Percentiles rank a stretch among this genome's conserved stretches.
phyloP scores from a whole-genome alignment of 1,139 yeast species.

The Blastobotrys malaysiensis region DNA sequence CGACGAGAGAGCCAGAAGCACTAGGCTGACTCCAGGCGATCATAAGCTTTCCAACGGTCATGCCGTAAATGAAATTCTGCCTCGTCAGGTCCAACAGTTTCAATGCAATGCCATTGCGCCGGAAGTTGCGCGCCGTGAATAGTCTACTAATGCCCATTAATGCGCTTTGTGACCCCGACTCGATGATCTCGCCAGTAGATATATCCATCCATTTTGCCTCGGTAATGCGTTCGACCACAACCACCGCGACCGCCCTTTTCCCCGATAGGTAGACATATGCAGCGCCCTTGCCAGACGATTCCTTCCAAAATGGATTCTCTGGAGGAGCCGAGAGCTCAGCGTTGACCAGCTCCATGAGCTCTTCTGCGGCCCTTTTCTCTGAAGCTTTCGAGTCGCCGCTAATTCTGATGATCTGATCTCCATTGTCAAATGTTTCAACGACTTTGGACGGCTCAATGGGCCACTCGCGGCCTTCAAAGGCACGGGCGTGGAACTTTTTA shows the following conservation, averaged over 20 bases:
- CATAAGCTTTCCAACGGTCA: slow-evolving; percentile 37
- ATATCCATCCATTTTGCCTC: slow-evolving; percentile 45
- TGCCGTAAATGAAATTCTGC: slow-evolving; percentile 48
- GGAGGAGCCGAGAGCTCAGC: slow-evolving; percentile 53
- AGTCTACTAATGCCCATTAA: slow-evolving; percentile 59
- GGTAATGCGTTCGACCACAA: slow-evolving; percentile 39
- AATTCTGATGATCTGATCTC: slow-evolving; percentile 29
- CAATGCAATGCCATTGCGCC: slow-evolving; percentile 48
- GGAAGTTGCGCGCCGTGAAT: slow-evolving; percentile 52
- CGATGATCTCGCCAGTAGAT: slow-evolving; percentile 36
- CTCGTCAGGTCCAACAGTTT: slow-evolving; percentile 41
- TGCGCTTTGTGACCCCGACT: slow-evolving; percentile 18
- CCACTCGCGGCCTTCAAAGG: slow-evolving; percentile 48
- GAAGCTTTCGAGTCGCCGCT: slow-evolving; percentile 29
- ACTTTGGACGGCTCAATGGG: slow-evolving; percentile 27
- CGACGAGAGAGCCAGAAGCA: slow-evolving; percentile 52
- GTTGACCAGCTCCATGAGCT: slow-evolving; percentile 49
- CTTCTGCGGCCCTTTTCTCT: slow-evolving; percentile 32
- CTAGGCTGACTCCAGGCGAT: slow-evolving; percentile 74
- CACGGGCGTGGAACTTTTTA: slow-evolving; percentile 35
- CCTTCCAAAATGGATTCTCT: slow-evolving; percentile 47
- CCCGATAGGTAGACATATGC: slow-evolving; percentile 45
- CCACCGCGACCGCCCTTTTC: slow-evolving; percentile 45
- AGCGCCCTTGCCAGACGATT: slow-evolving; percentile 24
- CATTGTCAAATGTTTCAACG: slow-evolving; percentile 7